Conservation (phyloP, 2,329 filamentous ascomycete genomes). For the Hansfordia pulvinata region DNA sequence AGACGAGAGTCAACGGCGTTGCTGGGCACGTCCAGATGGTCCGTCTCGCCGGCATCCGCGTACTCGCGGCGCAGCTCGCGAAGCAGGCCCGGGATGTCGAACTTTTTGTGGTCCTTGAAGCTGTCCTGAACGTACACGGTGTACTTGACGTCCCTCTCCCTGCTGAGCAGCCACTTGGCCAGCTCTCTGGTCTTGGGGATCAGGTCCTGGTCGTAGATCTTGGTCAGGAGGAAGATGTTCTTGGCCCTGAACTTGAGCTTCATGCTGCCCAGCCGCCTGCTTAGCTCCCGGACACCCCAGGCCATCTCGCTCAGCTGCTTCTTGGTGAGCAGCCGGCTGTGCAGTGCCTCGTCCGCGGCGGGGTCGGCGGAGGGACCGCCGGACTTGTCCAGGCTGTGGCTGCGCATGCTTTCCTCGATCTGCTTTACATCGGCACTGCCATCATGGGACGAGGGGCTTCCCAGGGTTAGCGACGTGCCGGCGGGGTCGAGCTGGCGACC, state of each 20-base stretch:
- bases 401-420: too few relatives aligned
- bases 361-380: constrained; percentile 33
- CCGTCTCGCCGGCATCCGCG: constrained; percentile 18
- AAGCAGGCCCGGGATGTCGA: constrained; percentile 58
- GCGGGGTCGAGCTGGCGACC: constrained; percentile 20
- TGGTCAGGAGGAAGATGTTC: constrained; percentile 79
- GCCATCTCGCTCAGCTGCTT: constrained; percentile 95
- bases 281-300: constrained; percentile 83
- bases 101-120: constrained; percentile 55
- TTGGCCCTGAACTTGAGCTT: constrained; percentile 69
- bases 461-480: too few relatives aligned
- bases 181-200: constrained; percentile 67
- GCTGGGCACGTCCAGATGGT: constrained; percentile 18
- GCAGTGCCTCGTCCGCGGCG: constrained; percentile 24
- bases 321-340: constrained; percentile 76
- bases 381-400: constrained; percentile 22
- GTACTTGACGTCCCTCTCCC: constrained; percentile 53
- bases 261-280: constrained; percentile 72
- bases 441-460: too few relatives aligned
- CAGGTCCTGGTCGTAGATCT: constrained; percentile 74
- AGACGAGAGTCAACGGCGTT: constrained; percentile 38
- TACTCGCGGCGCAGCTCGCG: constrained; percentile 40
- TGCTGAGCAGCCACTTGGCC: constrained; percentile 65
- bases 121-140: constrained; percentile 74
- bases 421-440: too few relatives aligned